phyloP scores from a whole-genome alignment of 2,329 filamentous ascomycete species.

The Stachybotrys chartarum region DNA sequence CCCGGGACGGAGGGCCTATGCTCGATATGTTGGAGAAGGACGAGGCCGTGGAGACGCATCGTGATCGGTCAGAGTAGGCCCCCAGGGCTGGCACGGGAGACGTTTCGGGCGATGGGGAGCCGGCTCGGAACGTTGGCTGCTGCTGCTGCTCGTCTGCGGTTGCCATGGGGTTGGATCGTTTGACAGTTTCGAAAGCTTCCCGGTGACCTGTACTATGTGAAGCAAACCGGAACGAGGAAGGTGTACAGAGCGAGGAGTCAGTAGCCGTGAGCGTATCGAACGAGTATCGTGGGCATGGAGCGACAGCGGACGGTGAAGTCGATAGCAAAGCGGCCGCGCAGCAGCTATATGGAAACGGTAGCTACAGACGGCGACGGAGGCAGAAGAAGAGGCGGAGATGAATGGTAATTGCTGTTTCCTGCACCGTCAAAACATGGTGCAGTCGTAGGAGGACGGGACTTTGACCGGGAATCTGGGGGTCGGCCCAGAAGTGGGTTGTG shows the following conservation, averaged over 20 bases:
- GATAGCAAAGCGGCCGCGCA: not conserved
- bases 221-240: not conserved
- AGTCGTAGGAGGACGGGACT: not conserved
- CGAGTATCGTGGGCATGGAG: not conserved
- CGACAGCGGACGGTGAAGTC: not conserved
- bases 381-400: not conserved
- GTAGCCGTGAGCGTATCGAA: not conserved
- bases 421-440: not conserved
- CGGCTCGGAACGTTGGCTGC: constrained; percentile 32
- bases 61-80: constrained; percentile 50
- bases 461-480: not conserved
- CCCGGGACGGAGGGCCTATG: constrained; percentile 39
- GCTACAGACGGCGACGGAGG: not conserved
- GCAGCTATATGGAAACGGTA: not conserved
- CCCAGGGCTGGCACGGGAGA: constrained; percentile 57
- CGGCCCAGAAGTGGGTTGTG: not conserved
- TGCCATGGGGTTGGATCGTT: constrained; percentile 17
- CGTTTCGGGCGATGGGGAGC: constrained; percentile 59
- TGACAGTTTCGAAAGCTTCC: too few relatives aligned
- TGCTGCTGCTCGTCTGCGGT: constrained; percentile 22
- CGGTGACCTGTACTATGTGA: not conserved
- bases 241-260: not conserved
- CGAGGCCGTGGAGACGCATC: constrained; percentile 57
- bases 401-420: not conserved
- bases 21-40: constrained; percentile 51